Base-by-base conservation (phyloP, 768 basidiomycete species). In the Floccularia luteovirens region DNA sequence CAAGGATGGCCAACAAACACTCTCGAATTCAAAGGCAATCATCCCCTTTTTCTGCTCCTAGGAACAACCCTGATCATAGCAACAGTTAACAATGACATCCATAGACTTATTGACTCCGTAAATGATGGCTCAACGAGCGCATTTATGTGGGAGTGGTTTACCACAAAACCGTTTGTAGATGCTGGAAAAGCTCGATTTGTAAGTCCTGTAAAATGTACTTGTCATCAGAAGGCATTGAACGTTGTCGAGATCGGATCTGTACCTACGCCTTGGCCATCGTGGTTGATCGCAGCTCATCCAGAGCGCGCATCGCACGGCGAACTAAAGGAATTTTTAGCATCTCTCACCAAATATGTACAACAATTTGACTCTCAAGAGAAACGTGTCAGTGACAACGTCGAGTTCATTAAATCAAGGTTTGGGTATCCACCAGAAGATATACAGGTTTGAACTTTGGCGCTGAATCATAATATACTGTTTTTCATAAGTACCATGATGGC, bases 101-200 rank as follows among this genome's bases (percentile, higher is more conserved):
- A 73, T 12, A 82, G 87, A 7, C 67, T 97, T 22, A 77, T 93
- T 44, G 65, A 81, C 46, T 90, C 90, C 4, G 90, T 94, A 11
- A 96, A 96, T 53, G 80, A 87, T 38, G 87, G 82, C 0, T 75
- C 82, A 10, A 91, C 91, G 4, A 88, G 87, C 46, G 86, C 84
- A 8, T 93, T 93, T 63, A 86, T 93, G 82, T 90, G 90, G 89
- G 90, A 91, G 58, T 90, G 86, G 87, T 96, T 94, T 59, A 76
- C 73, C 1, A 75, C 74, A 0, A 76, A 75, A 46, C 73, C 92
- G 3, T 91, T 77, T 50, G 77, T 72, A 4, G 89, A 93, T 53
- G 69, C 72, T 6, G 88, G 82, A 11, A 77, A 87, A 56, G 82
- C 77, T 38, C 78, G 85, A 10, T 91, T 92, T 61, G 91, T 93